Percentiles rank a stretch among this genome's conserved stretches.
These are phyloP conservation scores for Pichia ethanolica DNA, from an alignment of 805 yeast species.

Conservation along the genomic window DNA sequence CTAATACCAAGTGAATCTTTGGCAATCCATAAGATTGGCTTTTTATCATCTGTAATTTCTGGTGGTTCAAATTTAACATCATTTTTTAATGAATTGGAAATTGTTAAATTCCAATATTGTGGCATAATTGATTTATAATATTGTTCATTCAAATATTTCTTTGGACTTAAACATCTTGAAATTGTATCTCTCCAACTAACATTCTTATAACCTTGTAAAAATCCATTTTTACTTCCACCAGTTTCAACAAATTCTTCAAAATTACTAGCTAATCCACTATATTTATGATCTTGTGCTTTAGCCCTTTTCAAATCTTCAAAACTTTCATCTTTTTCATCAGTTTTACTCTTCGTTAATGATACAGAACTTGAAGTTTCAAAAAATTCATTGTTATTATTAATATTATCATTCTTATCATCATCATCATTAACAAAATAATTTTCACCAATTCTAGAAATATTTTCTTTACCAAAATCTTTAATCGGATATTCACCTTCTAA, in stretches of 20 bases:
- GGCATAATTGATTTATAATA: conserved; percentile 34
- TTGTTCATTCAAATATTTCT: conserved; percentile 20
- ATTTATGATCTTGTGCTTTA: not conserved
- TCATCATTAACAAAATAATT: conserved; percentile 17
- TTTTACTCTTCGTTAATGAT: not conserved
- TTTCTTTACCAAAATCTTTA: conserved; percentile 57
- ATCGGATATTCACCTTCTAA: conserved; percentile 46
- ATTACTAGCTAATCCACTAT: not conserved
- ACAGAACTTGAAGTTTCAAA: not conserved
- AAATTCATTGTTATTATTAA: not conserved
- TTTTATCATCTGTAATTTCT: conserved; percentile 39
- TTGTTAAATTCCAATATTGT: conserved; percentile 15
- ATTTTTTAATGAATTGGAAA: conserved; percentile 10
- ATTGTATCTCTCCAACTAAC: conserved; percentile 2
- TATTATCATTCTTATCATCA: conserved; percentile 2
- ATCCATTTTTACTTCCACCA: not conserved
- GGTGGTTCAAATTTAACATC: conserved; percentile 42
- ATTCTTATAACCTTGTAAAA: not conserved
- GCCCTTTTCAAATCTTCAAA: not conserved
- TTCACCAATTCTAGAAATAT: conserved; percentile 36
- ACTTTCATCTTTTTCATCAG: not conserved
- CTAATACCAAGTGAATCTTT: conserved; percentile 63
- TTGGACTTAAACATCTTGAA: conserved; percentile 26
- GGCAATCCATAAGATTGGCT: conserved; percentile 65
- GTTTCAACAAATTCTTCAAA: not conserved